These are phyloP conservation scores for carrot (Daucus carota) DNA, from an alignment of 129 eudicot genomes.

Conservation along the genomic window DH1_v3.0 NC_030383.2:8057001-8057500, in stretches of 20 bases:
- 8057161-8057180: no score
- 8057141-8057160: neutral
- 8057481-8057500: constrained; percentile 50
- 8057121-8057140: neutral
- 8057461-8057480: no score
- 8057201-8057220: constrained; percentile 3
- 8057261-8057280: neutral
- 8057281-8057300: neutral
- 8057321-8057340: neutral
- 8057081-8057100: no score
- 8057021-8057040: no score
- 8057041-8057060: no score
- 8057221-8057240: neutral
- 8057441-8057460: no score
- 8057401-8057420: neutral
- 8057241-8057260: neutral
- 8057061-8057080: no score
- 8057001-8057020: no score
- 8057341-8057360: neutral
- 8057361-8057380: neutral
- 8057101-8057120: neutral
- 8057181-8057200: no score
- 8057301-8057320: neutral
- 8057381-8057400: neutral
- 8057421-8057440: neutral